These are phyloP conservation scores for Zychaea mexicana DNA, from an alignment of 371 early-diverging fungal genomes.

Conservation along the genomic window DNA sequence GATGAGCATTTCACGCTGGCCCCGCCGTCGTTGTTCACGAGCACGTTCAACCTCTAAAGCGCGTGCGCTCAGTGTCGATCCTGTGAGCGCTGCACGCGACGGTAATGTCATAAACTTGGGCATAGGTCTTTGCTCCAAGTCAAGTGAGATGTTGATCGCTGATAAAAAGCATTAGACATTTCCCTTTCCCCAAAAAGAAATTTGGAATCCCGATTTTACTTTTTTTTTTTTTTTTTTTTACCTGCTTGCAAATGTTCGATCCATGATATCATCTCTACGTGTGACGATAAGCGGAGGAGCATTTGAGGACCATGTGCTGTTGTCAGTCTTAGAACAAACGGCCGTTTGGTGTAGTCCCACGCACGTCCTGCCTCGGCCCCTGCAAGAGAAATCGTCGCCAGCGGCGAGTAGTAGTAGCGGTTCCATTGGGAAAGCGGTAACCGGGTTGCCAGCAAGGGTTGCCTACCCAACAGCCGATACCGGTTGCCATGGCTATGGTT, in stretches of 20 bases:
- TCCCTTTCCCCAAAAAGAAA: background rate
- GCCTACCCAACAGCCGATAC: background rate
- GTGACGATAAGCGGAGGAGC: slow-evolving; percentile 32
- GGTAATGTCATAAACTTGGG: slow-evolving; percentile 51
- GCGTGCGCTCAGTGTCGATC: slow-evolving; percentile 20
- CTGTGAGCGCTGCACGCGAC: slow-evolving; percentile 19
- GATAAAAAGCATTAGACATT: background rate
- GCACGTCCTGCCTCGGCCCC: slow-evolving; percentile 48
- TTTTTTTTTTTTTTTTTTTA: slow-evolving; percentile 7
- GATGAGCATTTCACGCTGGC: slow-evolving; percentile 37
- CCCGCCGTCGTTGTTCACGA: slow-evolving; percentile 41
- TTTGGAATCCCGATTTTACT: too few relatives aligned
- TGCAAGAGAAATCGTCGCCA: slow-evolving; percentile 32
- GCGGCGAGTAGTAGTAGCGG: slow-evolving; percentile 33
- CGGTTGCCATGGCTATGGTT: background rate
- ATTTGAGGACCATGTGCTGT: slow-evolving; percentile 45
- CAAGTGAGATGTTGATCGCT: slow-evolving; percentile 50
- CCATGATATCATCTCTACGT: slow-evolving; percentile 51
- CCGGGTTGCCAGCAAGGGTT: slow-evolving; percentile 15
- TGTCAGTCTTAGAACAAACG: slow-evolving; percentile 37
- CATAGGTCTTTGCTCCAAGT: slow-evolving; percentile 48
- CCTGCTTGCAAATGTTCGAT: slow-evolving; percentile 54
- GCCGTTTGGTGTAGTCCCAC: slow-evolving; percentile 45
- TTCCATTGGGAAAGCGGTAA: slow-evolving; percentile 28
- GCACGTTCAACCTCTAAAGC: slow-evolving; percentile 31